These are phyloP conservation scores for Dryas drummondii DNA, from an alignment of 306 rosid species.

Conservation along the genomic window DNA sequence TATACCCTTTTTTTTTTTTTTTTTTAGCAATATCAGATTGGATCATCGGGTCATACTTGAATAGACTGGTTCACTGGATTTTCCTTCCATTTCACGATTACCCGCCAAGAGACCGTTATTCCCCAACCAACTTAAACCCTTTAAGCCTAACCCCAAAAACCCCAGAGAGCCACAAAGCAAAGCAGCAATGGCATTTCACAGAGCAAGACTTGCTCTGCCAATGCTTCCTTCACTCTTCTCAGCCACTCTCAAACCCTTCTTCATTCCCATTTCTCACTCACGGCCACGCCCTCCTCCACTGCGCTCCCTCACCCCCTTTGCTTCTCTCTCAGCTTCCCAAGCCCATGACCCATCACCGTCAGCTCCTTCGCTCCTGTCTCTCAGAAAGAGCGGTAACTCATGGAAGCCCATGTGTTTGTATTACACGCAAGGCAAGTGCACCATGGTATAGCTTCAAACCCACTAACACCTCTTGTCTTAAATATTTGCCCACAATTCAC, in stretches of 20 bases:
- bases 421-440: slow-evolving; percentile 85
- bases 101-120: not conserved
- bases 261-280: slow-evolving; percentile 14
- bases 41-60: no score
- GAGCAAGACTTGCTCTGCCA: slow-evolving; percentile 29
- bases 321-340: slow-evolving; percentile 53
- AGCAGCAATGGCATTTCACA: slow-evolving; percentile 41
- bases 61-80: not conserved
- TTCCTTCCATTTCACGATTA: not conserved
- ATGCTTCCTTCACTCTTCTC: slow-evolving; percentile 32
- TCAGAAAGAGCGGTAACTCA: slow-evolving; percentile 29
- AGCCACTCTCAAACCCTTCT: slow-evolving; percentile 25
- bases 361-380: slow-evolving; percentile 18
- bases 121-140: not conserved
- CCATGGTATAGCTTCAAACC: slow-evolving; percentile 45
- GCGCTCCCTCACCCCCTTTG: slow-evolving; percentile 32
- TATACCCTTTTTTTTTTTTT: no score
- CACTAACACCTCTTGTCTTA: slow-evolving; percentile 4
- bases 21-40: no score
- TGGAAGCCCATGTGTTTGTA: slow-evolving; percentile 84
- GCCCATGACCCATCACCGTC: slow-evolving; percentile 21
- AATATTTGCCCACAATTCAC: slow-evolving; percentile 1
- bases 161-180: not conserved
- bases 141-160: not conserved
- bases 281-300: slow-evolving; percentile 21